Percentiles rank a stretch among this genome's conserved stretches.
These are phyloP conservation scores for Barnettozyma sp. DNA, from an alignment of 805 yeast genomes.

Conservation along the genomic window DNA sequence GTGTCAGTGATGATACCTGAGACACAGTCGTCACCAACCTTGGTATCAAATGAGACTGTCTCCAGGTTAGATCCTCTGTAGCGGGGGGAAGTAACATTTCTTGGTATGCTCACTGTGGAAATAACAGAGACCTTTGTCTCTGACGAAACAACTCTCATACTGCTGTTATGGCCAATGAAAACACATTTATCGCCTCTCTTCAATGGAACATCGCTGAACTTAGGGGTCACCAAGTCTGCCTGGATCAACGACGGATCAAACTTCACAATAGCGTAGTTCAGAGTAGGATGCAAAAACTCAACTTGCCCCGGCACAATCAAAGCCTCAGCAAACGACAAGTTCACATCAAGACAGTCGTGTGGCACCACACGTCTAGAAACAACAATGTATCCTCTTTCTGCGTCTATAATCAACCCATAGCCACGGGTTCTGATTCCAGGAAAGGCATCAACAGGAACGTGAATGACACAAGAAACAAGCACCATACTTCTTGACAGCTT, in stretches of 20 bases:
- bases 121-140: conserved; percentile 74
- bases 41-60: conserved; percentile 67
- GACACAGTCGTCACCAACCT: conserved; percentile 62
- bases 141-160: conserved; percentile 61
- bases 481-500: conserved; percentile 63
- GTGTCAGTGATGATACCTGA: conserved; percentile 73
- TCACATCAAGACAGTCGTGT: conserved; percentile 66
- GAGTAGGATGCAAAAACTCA: conserved; percentile 79
- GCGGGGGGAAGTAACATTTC: conserved; percentile 62
- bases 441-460: conserved; percentile 71
- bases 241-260: conserved; percentile 71
- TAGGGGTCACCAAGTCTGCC: conserved; percentile 68
- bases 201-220: conserved; percentile 47
- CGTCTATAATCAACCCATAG: conserved; percentile 77
- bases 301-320: conserved; percentile 74
- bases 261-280: conserved; percentile 75
- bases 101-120: conserved; percentile 65
- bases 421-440: conserved; percentile 55
- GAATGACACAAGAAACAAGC: conserved; percentile 55
- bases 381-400: conserved; percentile 69
- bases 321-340: conserved; percentile 79
- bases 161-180: conserved; percentile 77
- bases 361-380: conserved; percentile 77
- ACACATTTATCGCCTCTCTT: conserved; percentile 67
- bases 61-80: conserved; percentile 83